A percentile compares a stretch with the other conserved stretches of the same genome.
Conservation (phyloP, 495 filamentous ascomycete genomes). For the Astrothelium subdiscretum region DNA sequence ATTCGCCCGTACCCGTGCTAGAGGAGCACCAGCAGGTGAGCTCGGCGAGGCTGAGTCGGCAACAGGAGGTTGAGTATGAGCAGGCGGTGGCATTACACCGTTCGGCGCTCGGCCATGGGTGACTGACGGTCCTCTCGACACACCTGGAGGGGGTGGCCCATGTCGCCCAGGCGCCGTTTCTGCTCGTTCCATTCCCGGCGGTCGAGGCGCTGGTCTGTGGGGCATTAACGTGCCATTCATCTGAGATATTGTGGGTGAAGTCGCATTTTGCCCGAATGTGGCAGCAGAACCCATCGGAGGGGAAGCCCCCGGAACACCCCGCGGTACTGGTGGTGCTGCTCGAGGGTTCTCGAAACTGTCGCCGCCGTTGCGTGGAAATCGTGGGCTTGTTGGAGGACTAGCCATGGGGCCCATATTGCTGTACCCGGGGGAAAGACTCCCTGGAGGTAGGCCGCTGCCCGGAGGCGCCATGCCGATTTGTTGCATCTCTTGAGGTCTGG, state of each 20-base stretch:
- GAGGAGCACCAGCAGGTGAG: constrained; percentile 15
- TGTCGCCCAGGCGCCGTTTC: constrained; percentile 30
- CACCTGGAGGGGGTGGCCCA: constrained; percentile 29
- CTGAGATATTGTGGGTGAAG: constrained; percentile 36
- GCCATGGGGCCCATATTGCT: constrained; percentile 48
- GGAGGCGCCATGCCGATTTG: constrained; percentile 35
- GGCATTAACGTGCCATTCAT: constrained; percentile 49
- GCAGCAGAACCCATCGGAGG: neutral
- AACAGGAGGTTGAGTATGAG: neutral
- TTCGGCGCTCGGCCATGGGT: neutral
- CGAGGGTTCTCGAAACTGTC: constrained; percentile 95
- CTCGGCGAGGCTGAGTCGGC: neutral
- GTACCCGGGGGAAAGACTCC: constrained; percentile 32
- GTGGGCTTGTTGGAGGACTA: constrained; percentile 80
- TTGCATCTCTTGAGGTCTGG: constrained; percentile 43
- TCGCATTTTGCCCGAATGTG: neutral
- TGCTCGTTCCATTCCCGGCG: constrained; percentile 33
- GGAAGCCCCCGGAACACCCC: constrained; percentile 30
- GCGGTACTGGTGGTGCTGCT: constrained; percentile 80
- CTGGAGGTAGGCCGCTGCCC: constrained; percentile 11
- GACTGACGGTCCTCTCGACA: neutral
- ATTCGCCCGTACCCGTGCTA: neutral
- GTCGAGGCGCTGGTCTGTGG: constrained; percentile 54
- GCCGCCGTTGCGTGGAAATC: constrained; percentile 84
- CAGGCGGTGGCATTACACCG: neutral